These are phyloP conservation scores for Fomitopsis betulina DNA, from an alignment of 1,284 basidiomycete species.

Conservation along the genomic window DNA sequence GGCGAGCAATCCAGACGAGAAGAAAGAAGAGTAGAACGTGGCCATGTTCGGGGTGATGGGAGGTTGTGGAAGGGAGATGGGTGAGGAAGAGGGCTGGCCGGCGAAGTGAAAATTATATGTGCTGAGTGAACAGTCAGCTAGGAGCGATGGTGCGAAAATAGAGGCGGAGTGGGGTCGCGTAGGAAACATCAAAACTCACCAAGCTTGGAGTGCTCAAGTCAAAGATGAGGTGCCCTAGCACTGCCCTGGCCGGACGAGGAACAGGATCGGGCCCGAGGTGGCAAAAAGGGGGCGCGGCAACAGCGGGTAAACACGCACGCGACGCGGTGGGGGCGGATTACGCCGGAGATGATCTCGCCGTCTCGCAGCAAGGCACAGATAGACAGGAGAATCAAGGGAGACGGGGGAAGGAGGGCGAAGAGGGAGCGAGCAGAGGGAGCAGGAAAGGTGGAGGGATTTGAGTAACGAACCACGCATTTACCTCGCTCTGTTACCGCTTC, in stretches of 20 bases:
- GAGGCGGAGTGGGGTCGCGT: neutral
- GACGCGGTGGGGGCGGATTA: neutral
- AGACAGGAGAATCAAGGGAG: neutral
- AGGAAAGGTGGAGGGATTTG: neutral
- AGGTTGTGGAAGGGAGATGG: neutral
- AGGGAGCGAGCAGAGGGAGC: neutral
- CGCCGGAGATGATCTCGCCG: neutral
- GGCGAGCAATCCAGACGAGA: constrained; percentile 57
- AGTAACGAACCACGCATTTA: neutral
- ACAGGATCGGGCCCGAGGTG: neutral
- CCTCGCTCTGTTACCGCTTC: neutral
- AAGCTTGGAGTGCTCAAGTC: neutral
- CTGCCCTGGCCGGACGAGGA: neutral
- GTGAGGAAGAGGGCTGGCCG: constrained; percentile 2
- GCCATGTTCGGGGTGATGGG: constrained; percentile 26
- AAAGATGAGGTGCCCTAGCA: neutral
- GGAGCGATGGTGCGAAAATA: neutral
- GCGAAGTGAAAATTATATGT: neutral
- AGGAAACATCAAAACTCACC: neutral
- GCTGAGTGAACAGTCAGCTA: neutral
- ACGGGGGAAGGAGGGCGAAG: neutral
- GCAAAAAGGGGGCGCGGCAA: neutral
- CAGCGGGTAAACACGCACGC: neutral
- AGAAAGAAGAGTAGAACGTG: constrained; percentile 50
- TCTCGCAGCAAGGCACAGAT: no score